Percentiles rank a stretch among this genome's conserved stretches.
Conservation (phyloP, 129 eudicot species). For the Kitagawia praeruptora region DNA sequence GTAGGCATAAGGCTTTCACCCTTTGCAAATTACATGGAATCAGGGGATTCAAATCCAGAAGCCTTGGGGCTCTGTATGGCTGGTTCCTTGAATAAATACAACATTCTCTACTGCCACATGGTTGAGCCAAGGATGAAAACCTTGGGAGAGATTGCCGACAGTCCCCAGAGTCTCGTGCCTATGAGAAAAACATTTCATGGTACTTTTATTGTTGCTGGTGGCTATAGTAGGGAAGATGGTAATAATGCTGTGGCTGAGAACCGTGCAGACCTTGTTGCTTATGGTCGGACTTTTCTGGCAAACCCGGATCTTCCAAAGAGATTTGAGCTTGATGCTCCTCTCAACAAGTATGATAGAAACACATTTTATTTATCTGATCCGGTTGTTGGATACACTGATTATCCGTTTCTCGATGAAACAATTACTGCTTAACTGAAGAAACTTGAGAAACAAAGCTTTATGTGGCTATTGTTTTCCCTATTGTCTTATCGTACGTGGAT, state of each 20-base stretch:
- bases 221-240: conserved; percentile 1
- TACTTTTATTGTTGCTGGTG: conserved; percentile 6
- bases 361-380: conserved; percentile 7
- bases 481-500: too few relatives aligned
- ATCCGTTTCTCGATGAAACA: conserved; percentile 13
- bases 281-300: conserved; percentile 8
- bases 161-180: conserved; percentile 3
- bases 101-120: conserved; percentile 17
- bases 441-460: not conserved
- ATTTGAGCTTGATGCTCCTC: conserved; percentile 11
- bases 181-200: conserved; percentile 2
- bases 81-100: conserved; percentile 9
- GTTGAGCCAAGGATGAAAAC: conserved; percentile 19
- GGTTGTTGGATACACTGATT: conserved; percentile 13
- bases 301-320: conserved; percentile 17
- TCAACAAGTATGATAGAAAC: conserved; percentile 12
- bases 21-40: conserved; percentile 14
- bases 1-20: conserved; percentile 26
- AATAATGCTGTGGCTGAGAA: conserved; percentile 11
- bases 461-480: not conserved
- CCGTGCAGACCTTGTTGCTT: conserved; percentile 8
- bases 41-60: conserved; percentile 23
- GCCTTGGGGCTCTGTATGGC: conserved; percentile 20
- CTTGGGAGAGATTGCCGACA: not conserved
- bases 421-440: not conserved